phyloP scores from a whole-genome alignment of 202 grass and related monocot species.

The Zizania palustris region DNA sequence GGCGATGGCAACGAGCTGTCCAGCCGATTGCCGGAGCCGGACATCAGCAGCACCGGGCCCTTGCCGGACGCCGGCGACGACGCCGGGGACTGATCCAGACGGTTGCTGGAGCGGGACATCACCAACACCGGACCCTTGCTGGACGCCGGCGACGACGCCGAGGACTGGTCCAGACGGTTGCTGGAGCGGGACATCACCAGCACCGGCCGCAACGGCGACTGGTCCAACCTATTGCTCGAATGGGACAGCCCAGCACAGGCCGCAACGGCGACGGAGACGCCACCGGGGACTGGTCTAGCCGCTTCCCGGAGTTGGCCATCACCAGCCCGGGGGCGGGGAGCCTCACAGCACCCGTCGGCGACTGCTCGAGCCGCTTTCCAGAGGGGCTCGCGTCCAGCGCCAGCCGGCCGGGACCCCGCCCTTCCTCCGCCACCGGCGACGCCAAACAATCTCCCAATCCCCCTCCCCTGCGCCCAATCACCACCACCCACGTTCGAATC shows the following conservation, averaged over 20 bases:
- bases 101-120: constrained; percentile 69
- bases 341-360: constrained; percentile 32
- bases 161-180: constrained; percentile 52
- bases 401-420: background rate
- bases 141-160: constrained; percentile 27
- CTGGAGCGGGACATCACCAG: constrained; percentile 66
- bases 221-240: constrained; percentile 66
- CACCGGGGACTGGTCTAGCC: constrained; percentile 64
- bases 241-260: constrained; percentile 49
- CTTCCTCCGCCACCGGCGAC: constrained; percentile 34
- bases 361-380: constrained; percentile 36
- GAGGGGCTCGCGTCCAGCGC: constrained; percentile 22
- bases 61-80: constrained; percentile 19
- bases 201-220: constrained; percentile 43
- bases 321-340: constrained; percentile 58
- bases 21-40: constrained; percentile 56
- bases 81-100: constrained; percentile 41
- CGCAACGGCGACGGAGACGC: constrained; percentile 44
- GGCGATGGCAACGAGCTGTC: constrained; percentile 42
- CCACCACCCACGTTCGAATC: background rate
- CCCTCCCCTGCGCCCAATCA: constrained; percentile 44
- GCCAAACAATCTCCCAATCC: constrained; percentile 58
- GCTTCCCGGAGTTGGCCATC: constrained; percentile 70
- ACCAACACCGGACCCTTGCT: constrained; percentile 40
- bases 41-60: constrained; percentile 50